Conservation (phyloP, 2,329 filamentous ascomycete species). For the Immersiporthe knoxdaviesiana region DNA sequence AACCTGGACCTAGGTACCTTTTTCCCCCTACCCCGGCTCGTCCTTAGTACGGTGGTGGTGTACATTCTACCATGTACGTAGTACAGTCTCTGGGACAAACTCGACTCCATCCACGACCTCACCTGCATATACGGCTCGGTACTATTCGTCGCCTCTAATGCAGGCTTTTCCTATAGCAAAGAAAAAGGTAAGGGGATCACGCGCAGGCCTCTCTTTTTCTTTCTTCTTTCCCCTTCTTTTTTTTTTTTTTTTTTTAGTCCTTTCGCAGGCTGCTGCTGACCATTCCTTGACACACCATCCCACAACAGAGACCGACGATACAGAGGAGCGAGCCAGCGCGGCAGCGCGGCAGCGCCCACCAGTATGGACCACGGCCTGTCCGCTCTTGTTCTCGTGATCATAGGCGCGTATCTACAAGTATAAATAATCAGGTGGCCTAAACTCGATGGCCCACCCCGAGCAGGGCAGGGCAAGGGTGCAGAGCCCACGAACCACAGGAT, state of each 20-base stretch:
- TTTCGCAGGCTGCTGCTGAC: neutral
- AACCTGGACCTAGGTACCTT: neutral
- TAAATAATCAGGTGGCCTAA: neutral
- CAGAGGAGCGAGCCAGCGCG: neutral
- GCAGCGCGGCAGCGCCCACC: neutral
- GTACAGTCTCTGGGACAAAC: neutral
- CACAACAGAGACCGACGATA: neutral
- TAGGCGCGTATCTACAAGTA: neutral
- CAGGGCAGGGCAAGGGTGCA: conserved; percentile 4
- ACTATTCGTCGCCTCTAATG: neutral
- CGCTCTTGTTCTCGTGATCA: neutral
- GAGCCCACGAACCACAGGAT: neutral
- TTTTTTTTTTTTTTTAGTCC: neutral
- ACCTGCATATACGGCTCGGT: neutral
- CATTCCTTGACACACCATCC: neutral
- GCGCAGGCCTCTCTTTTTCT: neutral
- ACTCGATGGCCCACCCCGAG: neutral
- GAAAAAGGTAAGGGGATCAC: neutral
- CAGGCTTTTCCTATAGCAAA: neutral
- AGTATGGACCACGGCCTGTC: neutral
- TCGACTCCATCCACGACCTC: neutral
- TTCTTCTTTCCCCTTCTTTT: no score
- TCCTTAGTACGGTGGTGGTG: neutral
- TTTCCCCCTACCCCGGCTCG: no score
- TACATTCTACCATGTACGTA: neutral